Evolutionary conservation across 768 basidiomycete species (phyloP), one percentile per base, ranked within the genome.

Genomic region (Hemileccinum impolitum): DNA sequence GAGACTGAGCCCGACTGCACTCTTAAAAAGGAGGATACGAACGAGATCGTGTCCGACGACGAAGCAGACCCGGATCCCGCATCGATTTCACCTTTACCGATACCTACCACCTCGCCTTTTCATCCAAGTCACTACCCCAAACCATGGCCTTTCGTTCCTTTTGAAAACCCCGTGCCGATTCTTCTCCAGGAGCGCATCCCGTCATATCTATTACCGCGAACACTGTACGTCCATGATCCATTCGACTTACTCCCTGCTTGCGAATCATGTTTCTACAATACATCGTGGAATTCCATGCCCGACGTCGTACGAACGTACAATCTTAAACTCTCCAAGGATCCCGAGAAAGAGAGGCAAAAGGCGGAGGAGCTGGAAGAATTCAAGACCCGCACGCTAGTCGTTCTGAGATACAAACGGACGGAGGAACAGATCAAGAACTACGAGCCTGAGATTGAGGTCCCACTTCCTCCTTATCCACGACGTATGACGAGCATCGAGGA

Each of bases 221-320:
- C 55, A 17, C 60, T 78, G 10, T 52, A 70, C 21, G 72, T 77
- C 1, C 75, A 77, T 47, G 75, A 76, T 47, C 75, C 76, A 0
- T 75, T 64, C 53, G 56, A 59, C 45, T 36, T 71, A 10, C 66
- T 76, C 28, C 14, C 48, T 23, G 64, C 64, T 15, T 5, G 14
- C 21, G 0, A 40, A 5, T 39, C 6, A 30, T 6, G 4, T 25
- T 1, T 32, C 42, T 3, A 45, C 28, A 30, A 30, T 2, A 30
- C 8, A 30, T 30, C 28, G 11, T 30, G 28, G 28, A 30, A 12
- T 12, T 30, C 28, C 28, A 8, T 3, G 9, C 28, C 28, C 28
- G 28, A 30, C 9, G 11, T 30, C 28, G 28, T 30, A 9, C 7
- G 28, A 12, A 30, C 28, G 8, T 30, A 30, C 8, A 8, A 12